Evolutionary conservation across 1,139 yeast species (phyloP).

Genomic region (Candida neerlandica): DNA sequence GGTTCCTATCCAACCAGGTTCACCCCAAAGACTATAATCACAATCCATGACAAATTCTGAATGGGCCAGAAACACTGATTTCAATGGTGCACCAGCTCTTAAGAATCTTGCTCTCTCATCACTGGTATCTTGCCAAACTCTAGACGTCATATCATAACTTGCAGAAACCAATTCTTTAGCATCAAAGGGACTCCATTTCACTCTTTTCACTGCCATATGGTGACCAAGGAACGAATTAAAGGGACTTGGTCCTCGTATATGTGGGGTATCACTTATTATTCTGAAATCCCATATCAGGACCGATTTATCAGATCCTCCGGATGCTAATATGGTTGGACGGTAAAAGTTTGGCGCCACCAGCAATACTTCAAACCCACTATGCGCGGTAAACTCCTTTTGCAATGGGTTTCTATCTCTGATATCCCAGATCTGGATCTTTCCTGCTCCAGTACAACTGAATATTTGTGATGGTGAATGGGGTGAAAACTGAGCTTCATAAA

Average conservation of each 20-base stretch:
- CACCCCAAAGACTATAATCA: constrained; percentile 96
- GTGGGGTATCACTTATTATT: constrained; percentile 55
- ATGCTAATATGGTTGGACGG: constrained; percentile 73
- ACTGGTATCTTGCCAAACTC: constrained; percentile 80
- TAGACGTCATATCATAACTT: constrained; percentile 90
- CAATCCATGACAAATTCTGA: constrained; percentile 92
- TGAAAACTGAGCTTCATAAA: constrained; percentile 79
- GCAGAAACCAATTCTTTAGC: constrained; percentile 71
- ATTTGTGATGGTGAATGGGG: constrained; percentile 80
- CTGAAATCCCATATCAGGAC: constrained; percentile 88
- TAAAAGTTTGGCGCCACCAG: constrained; percentile 92
- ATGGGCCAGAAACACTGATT: constrained; percentile 68
- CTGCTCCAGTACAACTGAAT: constrained; percentile 78
- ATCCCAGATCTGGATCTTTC: constrained; percentile 83
- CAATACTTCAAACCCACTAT: constrained; percentile 79
- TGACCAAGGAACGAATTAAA: constrained; percentile 82
- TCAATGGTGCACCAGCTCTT: constrained; percentile 39
- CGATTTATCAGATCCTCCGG: constrained; percentile 87
- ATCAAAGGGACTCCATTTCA: constrained; percentile 88
- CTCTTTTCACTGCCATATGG: constrained; percentile 81
- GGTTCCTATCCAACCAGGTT: constrained; percentile 93
- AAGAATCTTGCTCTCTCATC: constrained; percentile 54
- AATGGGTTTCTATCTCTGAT: constrained; percentile 67
- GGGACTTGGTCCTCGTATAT: constrained; percentile 64
- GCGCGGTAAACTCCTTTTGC: constrained; percentile 66